phyloP scores from a whole-genome alignment of 2,329 filamentous ascomycete species.

The Teratosphaeria destructans region DNA sequence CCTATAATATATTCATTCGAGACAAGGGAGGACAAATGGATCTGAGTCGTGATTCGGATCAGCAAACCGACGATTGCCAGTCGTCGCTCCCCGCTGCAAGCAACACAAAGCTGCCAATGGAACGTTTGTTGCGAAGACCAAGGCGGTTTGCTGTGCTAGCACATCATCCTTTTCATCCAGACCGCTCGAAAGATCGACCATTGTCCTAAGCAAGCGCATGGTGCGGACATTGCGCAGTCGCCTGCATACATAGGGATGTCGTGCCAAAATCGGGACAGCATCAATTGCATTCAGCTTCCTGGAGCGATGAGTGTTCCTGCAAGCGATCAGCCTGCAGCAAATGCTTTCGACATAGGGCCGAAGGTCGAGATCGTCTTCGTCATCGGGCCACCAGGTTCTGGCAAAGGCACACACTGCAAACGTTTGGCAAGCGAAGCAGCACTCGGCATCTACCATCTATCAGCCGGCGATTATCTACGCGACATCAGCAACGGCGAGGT shows the following conservation, averaged over 20 bases:
- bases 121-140: not conserved
- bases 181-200: not conserved
- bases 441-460: constrained; percentile 16
- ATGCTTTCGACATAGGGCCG: not conserved
- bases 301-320: not conserved
- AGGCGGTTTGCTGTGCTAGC: not conserved
- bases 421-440: not conserved
- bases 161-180: not conserved
- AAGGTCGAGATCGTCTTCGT: constrained; percentile 3
- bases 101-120: not conserved
- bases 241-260: not conserved
- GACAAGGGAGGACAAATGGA: not conserved
- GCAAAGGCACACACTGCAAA: constrained; percentile 26
- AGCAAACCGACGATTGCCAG: not conserved
- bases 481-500: not conserved
- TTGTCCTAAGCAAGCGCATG: not conserved
- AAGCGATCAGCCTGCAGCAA: not conserved
- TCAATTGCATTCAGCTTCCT: not conserved
- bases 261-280: not conserved
- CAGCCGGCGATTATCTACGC: constrained; percentile 21
- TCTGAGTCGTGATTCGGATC: not conserved
- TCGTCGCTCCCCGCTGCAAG: not conserved
- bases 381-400: constrained; percentile 22
- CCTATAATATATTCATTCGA: not conserved
- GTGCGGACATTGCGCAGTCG: not conserved